A percentile compares a stretch with the other conserved stretches of the same genome.
phyloP scores from a whole-genome alignment of 176 grass and related monocot genomes.

The Eragrostis curvula region DNA sequence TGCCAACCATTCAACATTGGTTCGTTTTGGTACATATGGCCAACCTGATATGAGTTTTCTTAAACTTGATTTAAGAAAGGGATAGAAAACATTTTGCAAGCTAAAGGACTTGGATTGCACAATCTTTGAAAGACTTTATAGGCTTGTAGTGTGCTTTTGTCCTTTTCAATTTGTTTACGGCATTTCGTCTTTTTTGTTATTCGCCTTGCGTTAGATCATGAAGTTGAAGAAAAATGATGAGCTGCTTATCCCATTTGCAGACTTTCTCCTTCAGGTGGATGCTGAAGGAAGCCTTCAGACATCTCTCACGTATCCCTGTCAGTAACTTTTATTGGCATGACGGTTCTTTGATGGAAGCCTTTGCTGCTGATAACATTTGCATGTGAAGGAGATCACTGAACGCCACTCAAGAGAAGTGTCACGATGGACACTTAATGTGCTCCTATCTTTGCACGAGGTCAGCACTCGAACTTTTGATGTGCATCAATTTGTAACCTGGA shows the following conservation, averaged over 20 bases:
- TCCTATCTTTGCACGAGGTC: constrained; percentile 54
- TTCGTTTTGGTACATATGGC: neutral
- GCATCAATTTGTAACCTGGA: neutral
- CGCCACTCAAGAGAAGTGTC: constrained; percentile 28
- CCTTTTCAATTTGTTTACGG: too few relatives aligned
- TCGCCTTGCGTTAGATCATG: constrained; percentile 53
- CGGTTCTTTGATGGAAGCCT: neutral
- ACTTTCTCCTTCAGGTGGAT: constrained; percentile 60
- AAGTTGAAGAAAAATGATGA: constrained; percentile 46
- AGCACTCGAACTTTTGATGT: neutral
- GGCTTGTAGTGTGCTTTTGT: neutral
- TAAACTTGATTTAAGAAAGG: neutral
- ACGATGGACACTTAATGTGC: constrained; percentile 47
- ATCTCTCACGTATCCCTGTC: neutral
- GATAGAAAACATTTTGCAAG: neutral
- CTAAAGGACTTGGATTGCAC: neutral
- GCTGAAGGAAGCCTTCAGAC: too few relatives aligned
- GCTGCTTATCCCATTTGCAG: constrained; percentile 47
- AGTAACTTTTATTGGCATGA: neutral
- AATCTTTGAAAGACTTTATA: neutral
- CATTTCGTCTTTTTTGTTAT: neutral
- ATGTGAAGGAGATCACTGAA: constrained; percentile 64
- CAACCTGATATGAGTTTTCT: too few relatives aligned
- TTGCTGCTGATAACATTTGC: constrained; percentile 33
- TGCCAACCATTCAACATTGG: neutral